Evolutionary conservation across 768 basidiomycete species (phyloP), one percentile per base, ranked within the genome.

Genomic region (Tylopilus cervinicoccineus): DNA sequence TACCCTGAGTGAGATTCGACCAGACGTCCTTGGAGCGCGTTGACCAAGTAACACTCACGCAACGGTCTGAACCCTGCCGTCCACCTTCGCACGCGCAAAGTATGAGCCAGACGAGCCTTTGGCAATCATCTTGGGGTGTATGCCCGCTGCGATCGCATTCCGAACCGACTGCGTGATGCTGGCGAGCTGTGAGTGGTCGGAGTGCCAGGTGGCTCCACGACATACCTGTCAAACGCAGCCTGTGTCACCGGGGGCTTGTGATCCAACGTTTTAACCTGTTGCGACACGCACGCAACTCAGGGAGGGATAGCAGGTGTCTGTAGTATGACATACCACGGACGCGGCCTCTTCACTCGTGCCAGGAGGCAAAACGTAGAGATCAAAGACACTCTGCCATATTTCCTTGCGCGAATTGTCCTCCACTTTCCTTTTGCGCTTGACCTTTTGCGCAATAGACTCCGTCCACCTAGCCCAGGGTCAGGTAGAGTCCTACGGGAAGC

Each of bases 91-190:
- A 48, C 88, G 80, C n/a, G 88, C 90, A 67, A 94, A 94, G 68
- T 95, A 95, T 38, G 88, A 90, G 0, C 93, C 93, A 6, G 86
- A 89, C 2, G 88, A 91, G 11, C 93, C 93, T 60, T 92, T 93
- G 5, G 79, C 68, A 42, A 94, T 94, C 81, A 94, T 88, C 65
- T 92, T 90, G 10, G 92, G 92, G 58, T 94, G 90, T 36, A 90
- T 77, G 12, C 89, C 90, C 20, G 83, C 85, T 6, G 70, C 50
- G 54, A 94, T 87, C 13, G 88, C 86, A 49, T 67, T 74, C 59
- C 77, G 80, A 14, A 89, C 81, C 26, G 80, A 79, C 58, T 82
- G 74, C 14, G 80, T 79, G 14, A 84, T 60, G 44, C 86, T 88
- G 39, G 26, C 47, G 14, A 43, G 34, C n/a, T 28, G 52, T 59